These are phyloP conservation scores for Aspergillus sp. DNA, from an alignment of 2,329 filamentous ascomycete species.

Conservation along the genomic window DNA sequence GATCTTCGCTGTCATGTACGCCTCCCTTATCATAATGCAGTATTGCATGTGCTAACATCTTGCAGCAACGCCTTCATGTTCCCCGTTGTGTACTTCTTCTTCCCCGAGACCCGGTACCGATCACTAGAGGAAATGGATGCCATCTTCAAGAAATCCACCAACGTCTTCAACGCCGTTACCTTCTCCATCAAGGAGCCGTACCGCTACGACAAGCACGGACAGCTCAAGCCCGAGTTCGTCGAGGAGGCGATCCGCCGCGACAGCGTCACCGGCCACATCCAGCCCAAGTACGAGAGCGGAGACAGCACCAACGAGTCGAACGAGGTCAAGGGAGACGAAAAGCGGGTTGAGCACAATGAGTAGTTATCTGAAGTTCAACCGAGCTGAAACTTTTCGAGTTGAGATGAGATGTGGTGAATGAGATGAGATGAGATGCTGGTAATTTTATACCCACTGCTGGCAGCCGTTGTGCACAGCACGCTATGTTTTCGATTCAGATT, in stretches of 20 bases:
- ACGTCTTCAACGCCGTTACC: conserved; percentile 49
- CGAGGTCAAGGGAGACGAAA: neutral
- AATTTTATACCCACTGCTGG: conserved; percentile 48
- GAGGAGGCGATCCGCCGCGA: conserved; percentile 33
- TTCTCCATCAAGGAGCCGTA: conserved; percentile 53
- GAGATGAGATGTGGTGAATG: neutral
- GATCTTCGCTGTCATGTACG: conserved; percentile 48
- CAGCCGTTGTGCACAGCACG: neutral
- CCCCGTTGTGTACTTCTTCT: conserved; percentile 61
- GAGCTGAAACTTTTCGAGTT: neutral
- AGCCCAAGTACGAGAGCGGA: conserved; percentile 24
- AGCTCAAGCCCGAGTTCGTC: conserved; percentile 52
- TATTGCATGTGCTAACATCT: conserved; percentile 6
- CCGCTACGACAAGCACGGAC: conserved; percentile 58
- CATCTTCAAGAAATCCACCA: conserved; percentile 59
- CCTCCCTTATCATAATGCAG: neutral
- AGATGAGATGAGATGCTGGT: neutral
- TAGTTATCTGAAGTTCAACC: neutral
- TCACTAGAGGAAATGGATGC: conserved; percentile 69
- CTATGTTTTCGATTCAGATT: neutral
- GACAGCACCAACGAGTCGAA: conserved; percentile 21
- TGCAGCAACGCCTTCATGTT: conserved; percentile 54
- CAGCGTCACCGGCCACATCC: conserved; percentile 14
- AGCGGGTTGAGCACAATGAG: neutral
- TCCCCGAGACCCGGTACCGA: conserved; percentile 59